Evolutionary conservation across 345 rosid species (phyloP).

Genomic region (Eucalyptus regnans): DNA sequence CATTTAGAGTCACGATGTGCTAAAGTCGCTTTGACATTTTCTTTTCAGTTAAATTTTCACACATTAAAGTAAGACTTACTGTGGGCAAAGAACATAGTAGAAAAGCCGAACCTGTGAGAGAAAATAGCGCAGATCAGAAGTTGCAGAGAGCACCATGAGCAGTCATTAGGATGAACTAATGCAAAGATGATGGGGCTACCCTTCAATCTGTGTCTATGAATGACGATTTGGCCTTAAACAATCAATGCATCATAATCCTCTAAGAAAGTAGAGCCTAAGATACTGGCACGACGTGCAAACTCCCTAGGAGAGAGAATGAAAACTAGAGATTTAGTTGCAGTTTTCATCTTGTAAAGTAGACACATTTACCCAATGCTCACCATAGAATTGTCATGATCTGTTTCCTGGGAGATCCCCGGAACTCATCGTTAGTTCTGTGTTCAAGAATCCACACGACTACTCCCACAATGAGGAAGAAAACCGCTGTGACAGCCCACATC

Average conservation of each 20-base stretch:
- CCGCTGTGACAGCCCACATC: constrained; percentile 81
- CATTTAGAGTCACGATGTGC: background rate
- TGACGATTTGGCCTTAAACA: background rate
- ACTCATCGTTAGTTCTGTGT: constrained; percentile 79
- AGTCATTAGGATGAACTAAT: background rate
- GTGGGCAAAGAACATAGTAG: constrained; percentile 82
- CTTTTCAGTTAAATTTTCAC: background rate
- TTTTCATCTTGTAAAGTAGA: background rate
- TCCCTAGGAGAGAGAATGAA: background rate
- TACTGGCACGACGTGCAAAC: background rate
- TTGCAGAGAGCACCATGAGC: background rate
- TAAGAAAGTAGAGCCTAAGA: background rate
- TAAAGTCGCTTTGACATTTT: background rate
- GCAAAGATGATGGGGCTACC: background rate
- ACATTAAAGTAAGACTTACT: constrained; percentile 36
- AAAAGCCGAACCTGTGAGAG: constrained; percentile 75
- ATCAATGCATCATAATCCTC: background rate
- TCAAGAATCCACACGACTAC: constrained; percentile 86
- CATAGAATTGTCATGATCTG: constrained; percentile 63
- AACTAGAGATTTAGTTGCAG: background rate
- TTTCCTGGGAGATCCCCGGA: constrained; percentile 73
- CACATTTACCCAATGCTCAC: constrained; percentile 20
- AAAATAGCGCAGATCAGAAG: background rate
- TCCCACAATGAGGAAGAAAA: constrained; percentile 67
- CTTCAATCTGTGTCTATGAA: background rate